Evolutionary conservation across 805 yeast species (phyloP), one percentile per base, ranked within the genome.

Genomic region (Ogataea nakhonphanomensis): DNA sequence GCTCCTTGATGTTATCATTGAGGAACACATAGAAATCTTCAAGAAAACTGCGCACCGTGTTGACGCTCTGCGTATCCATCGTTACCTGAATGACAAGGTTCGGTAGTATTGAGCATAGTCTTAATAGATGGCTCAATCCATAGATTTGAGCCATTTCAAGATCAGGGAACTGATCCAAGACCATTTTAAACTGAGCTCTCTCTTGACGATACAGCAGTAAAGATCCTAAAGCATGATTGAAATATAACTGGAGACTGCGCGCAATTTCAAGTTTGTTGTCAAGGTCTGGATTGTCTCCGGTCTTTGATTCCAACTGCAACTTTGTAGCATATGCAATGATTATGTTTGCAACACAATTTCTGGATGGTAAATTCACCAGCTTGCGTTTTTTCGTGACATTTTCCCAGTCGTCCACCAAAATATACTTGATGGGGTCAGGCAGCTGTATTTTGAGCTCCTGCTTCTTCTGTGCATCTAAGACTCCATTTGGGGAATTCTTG

Each of bases 351-450:
- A 84, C 84, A 0, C 76, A 72, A 3, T 69, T 69, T 25, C 61
- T 62, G 11, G 77, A 44, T 0, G 96, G 96, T 30, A 90, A 59
- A 20, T 73, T 64, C 3, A 86, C 75, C 30, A 88, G 61, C 58
- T 80, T 78, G 37, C 82, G 81, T 50, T 88, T 85, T 51, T 84
- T 85, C 1, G 98, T 89, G 25, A 91, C 73, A 50, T 70, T 71
- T 61, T 91, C 96, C 99, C 98, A 91, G 66, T 91, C 98, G 59
- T 87, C 89, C 1, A 90, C 95, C 27, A 91, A 65, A 3, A 80
- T 53, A 5, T 82, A 66, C 59, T 89, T 90, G 42, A 91, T 66
- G 23, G 70, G 64, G 35, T 79, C 78, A 2, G 91, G 85, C 7
- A 90, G 74, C 10, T 66, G 64, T 11, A 87, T 52, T 32, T 66